phyloP scores from a whole-genome alignment of 371 early-diverging fungal species.

The Lichtheimia ornata region DNA sequence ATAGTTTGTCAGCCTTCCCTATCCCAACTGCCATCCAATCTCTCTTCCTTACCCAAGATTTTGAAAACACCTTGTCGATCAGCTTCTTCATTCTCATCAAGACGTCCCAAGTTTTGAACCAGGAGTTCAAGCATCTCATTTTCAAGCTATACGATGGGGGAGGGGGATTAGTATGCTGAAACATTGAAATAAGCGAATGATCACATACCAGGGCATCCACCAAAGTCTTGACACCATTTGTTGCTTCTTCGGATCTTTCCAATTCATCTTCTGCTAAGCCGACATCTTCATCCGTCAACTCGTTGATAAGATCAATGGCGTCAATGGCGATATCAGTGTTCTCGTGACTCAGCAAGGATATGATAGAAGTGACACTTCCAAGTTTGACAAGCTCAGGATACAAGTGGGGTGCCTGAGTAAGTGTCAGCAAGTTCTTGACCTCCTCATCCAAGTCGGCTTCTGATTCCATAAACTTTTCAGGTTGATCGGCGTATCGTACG shows the following conservation, averaged over 20 bases:
- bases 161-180: background rate
- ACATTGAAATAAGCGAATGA: background rate
- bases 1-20: background rate
- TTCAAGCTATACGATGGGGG: conserved; percentile 46
- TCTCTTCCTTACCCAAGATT: conserved; percentile 54
- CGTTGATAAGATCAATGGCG: conserved; percentile 82
- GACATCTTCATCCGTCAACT: conserved; percentile 91
- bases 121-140: conserved; percentile 75
- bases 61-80: conserved; percentile 90
- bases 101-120: conserved; percentile 75
- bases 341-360: conserved; percentile 84
- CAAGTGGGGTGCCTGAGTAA: conserved; percentile 80
- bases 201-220: conserved; percentile 67
- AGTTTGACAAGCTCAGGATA: conserved; percentile 75
- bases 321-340: conserved; percentile 92
- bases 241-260: conserved; percentile 64
- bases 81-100: conserved; percentile 78
- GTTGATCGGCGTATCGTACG: conserved; percentile 78
- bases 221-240: conserved; percentile 69
- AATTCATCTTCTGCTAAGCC: conserved; percentile 59
- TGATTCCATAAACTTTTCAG: conserved; percentile 89
- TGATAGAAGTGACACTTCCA: conserved; percentile 64
- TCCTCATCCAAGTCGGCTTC: conserved; percentile 93
- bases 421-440: conserved; percentile 71
- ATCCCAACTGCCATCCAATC: background rate